Evolutionary conservation across 257 asterid genomes (phyloP).

Genomic region (Solanum medicagineum): DNA sequence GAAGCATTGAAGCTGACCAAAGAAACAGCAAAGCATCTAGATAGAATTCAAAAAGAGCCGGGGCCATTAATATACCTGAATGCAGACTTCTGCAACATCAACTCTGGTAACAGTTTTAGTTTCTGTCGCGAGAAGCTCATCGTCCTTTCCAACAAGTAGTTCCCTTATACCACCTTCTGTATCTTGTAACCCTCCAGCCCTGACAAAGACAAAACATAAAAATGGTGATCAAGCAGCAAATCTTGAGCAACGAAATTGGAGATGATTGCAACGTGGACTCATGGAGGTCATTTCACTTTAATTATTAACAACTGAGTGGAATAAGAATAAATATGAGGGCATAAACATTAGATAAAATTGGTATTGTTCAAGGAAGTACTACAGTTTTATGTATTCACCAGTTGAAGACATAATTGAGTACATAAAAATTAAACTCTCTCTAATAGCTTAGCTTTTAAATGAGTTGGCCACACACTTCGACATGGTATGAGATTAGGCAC

Average conservation of each 20-base stretch:
- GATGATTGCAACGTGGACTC: neutral
- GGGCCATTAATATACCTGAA: constrained; percentile 40
- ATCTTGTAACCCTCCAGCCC: constrained; percentile 96
- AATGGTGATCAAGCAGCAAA: neutral
- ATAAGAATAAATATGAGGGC: neutral
- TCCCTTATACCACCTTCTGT: constrained; percentile 86
- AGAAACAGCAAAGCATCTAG: neutral
- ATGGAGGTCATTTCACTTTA: neutral
- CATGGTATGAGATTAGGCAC: fast-evolving
- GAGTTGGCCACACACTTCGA: neutral
- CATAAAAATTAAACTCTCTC: neutral
- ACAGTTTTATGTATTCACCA: neutral
- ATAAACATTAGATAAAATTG: neutral
- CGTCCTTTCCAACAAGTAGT: constrained; percentile 77
- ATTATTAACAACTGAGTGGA: neutral
- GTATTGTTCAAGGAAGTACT: neutral
- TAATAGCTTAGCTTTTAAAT: neutral
- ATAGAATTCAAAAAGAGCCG: neutral
- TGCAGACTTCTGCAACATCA: constrained; percentile 87
- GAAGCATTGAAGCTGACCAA: neutral
- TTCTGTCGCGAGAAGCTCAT: constrained; percentile 78
- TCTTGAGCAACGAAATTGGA: neutral
- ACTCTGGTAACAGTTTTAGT: constrained; percentile 64
- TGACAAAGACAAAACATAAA: constrained; percentile 9
- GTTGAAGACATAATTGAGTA: neutral